A percentile compares a stretch with the other conserved stretches of the same genome.
phyloP scores from a whole-genome alignment of 352 stramenopile species.

The Phytopythium cucurbitacearum region DNA sequence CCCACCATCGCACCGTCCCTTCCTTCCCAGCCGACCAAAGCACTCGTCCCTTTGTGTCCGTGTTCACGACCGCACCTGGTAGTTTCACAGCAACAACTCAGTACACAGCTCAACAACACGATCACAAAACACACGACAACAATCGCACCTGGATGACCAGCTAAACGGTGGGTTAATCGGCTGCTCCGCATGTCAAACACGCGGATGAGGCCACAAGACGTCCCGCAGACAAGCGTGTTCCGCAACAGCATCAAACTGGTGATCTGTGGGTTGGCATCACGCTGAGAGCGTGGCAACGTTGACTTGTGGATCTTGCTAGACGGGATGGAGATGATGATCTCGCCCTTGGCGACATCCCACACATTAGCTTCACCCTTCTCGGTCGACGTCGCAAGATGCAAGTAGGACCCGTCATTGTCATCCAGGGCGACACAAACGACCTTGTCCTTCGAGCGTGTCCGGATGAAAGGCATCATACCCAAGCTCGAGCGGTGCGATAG shows the following conservation, averaged over 20 bases:
- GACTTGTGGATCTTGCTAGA: slow-evolving; percentile 83
- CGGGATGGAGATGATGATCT: slow-evolving; percentile 76
- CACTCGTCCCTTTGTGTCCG: slow-evolving; percentile 80
- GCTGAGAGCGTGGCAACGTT: slow-evolving; percentile 58
- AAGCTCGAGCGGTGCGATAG: slow-evolving; percentile 77
- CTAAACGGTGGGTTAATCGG: slow-evolving; percentile 75
- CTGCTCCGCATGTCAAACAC: slow-evolving; percentile 83
- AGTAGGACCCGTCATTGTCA: slow-evolving; percentile 72
- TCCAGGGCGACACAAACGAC: slow-evolving; percentile 78
- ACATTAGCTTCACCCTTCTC: slow-evolving; percentile 86
- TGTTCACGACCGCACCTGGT: slow-evolving; percentile 75
- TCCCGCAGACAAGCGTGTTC: slow-evolving; percentile 84
- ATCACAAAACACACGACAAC: background rate
- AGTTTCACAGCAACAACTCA: slow-evolving; percentile 3
- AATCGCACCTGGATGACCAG: slow-evolving; percentile 71
- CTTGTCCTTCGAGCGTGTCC: slow-evolving; percentile 72
- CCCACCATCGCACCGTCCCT: slow-evolving; percentile 85
- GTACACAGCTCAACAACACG: background rate
- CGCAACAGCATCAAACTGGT: slow-evolving; percentile 87
- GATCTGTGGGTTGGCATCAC: slow-evolving; percentile 67
- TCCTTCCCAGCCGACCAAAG: slow-evolving; percentile 83
- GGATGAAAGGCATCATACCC: slow-evolving; percentile 83
- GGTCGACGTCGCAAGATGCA: slow-evolving; percentile 79
- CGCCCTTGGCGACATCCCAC: slow-evolving; percentile 84
- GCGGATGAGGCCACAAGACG: slow-evolving; percentile 82